Base-by-base conservation (phyloP, 345 rosid species). In the Populus alba region DNA sequence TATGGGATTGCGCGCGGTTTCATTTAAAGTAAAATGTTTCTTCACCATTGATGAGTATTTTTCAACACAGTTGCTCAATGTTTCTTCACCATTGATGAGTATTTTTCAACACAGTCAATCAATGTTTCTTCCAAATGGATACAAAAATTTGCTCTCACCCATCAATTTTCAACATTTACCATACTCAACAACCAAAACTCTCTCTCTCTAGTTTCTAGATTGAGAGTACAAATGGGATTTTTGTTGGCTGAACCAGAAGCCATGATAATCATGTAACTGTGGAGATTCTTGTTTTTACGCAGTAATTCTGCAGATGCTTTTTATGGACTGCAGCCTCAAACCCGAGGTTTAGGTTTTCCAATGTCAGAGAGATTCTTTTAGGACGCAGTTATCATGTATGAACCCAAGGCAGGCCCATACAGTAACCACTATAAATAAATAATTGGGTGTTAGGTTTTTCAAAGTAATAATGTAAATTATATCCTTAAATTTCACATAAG, bases 111-210 rank as follows among this genome's bases (percentile, higher is more conserved):
- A 74, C 76, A 77, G 53, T 71, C 45, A 70, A 68, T 72, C 43
- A 23, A 59, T 59, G 11, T 71, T 55, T 5, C 17, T 38, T 59
- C 71, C 78, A 55, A 35, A 76, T 74, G 22, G 9, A 66, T 77
- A 72, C 81, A 74, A 77, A 22, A 37, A 10, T 66, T 72, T 29
- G 31, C 47, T 45, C 73, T 81, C 87, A 70, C 43, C 79, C 82
- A 65, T 83, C 87, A 85, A 63, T 87, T 87, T 68, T 74, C 80
- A 71, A 18, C 84, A 85, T 87, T 87, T 85, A 87, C 85, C 81
- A 80, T 57, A 49, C 75, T 74, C 90, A 85, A 76, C 86, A 43
- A 80, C 81, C 83, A 33, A 18, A 45, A n/a, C 41, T 29, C 68
- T 31, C 23, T 45, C 31, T 33, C 51, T 35, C 15, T 47, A 33